Base-by-base conservation (phyloP, 306 rosid genomes). In the Vachellia pachyceras region DNA sequence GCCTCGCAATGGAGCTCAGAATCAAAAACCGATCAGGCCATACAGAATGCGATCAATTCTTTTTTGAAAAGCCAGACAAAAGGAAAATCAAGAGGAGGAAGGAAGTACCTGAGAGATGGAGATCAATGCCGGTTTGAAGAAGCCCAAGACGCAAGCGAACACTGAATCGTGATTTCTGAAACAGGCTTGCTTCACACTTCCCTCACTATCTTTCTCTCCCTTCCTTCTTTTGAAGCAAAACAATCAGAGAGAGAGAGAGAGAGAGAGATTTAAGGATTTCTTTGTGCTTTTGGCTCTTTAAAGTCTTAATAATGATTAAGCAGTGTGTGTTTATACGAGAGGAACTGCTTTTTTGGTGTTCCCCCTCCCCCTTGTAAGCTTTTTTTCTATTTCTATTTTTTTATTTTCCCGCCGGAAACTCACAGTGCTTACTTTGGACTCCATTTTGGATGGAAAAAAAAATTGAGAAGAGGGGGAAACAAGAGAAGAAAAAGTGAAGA, bases 401-500 rank as follows among this genome's bases (percentile, higher is more conserved):
- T 72, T 54, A 5, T 50, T 87, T 82, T 75, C 87, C 90, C 92
- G 88, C 92, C 81, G 87, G 11, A 64, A 45, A 78, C 66, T 69
- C 66, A 82, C 54, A 69, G 42, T 39, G 1, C 63, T 29, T 58
- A 39, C 80, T 29, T 29, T n/a, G n/a, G n/a, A n/a, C n/a, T n/a
- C n/a, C n/a, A n/a, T n/a, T n/a, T n/a, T n/a, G n/a, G n/a, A n/a
- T n/a, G n/a, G n/a, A n/a, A n/a, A n/a, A n/a, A n/a, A n/a, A n/a
- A n/a, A n/a, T n/a, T n/a, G n/a, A n/a, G n/a, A n/a, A n/a, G n/a
- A n/a, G n/a, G n/a, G n/a, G n/a, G n/a, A n/a, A n/a, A n/a, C n/a
- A n/a, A n/a, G n/a, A n/a, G n/a, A n/a, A n/a, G n/a, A n/a, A n/a
- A n/a, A n/a, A n/a, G n/a, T n/a, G n/a, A n/a, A n/a, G n/a, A n/a